These are phyloP conservation scores for Chytriomyces sp. DNA, from an alignment of 192 early-diverging fungal species.

Conservation along the genomic window DNA sequence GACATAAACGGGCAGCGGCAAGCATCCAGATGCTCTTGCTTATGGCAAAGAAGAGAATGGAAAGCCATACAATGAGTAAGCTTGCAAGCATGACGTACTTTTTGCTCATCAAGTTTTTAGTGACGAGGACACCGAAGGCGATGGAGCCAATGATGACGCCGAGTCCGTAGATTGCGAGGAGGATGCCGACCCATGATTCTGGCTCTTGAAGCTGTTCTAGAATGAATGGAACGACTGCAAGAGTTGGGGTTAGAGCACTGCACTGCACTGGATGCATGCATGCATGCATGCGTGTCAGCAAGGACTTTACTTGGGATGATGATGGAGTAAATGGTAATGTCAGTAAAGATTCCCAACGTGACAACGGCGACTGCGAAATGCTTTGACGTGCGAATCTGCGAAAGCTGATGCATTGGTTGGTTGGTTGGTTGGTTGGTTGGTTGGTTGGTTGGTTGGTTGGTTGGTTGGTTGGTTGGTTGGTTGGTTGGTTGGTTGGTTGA, in stretches of 20 bases:
- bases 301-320: slow-evolving; percentile 38
- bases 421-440: too few species aligned
- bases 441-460: too few species aligned
- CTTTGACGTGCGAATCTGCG: slow-evolving; percentile 21
- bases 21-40: slow-evolving; percentile 30
- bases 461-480: too few species aligned
- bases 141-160: slow-evolving; percentile 40
- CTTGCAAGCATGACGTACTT: slow-evolving; percentile 34
- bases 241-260: neutral
- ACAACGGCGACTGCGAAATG: slow-evolving; percentile 32
- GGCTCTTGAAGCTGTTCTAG: slow-evolving; percentile 24
- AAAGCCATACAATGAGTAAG: slow-evolving; percentile 13
- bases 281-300: neutral
- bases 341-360: slow-evolving; percentile 36
- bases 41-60: slow-evolving; percentile 38
- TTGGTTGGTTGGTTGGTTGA: too few species aligned
- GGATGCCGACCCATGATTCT: slow-evolving; percentile 31
- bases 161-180: slow-evolving; percentile 38
- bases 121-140: slow-evolving; percentile 31
- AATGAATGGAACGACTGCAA: slow-evolving; percentile 35
- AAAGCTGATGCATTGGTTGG: neutral
- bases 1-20: slow-evolving; percentile 21
- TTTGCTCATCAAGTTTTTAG: slow-evolving; percentile 20
- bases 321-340: slow-evolving; percentile 37
- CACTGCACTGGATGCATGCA: neutral